These are phyloP conservation scores for Penicillium crustosum DNA, from an alignment of 2,329 filamentous ascomycete species.

Conservation along the genomic window DNA sequence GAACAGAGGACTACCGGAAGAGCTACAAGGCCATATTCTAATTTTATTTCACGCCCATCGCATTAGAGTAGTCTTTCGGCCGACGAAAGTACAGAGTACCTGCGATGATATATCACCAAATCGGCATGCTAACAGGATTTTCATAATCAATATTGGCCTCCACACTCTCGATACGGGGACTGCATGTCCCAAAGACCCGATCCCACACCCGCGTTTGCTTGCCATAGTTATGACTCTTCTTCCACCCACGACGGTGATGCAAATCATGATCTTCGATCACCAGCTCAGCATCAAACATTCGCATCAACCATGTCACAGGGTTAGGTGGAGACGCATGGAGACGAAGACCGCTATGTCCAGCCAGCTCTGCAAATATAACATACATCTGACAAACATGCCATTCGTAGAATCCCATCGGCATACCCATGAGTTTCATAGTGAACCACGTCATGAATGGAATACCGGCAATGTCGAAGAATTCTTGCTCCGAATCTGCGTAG, in stretches of 20 bases:
- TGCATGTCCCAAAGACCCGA: constrained; percentile 1
- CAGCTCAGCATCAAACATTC: constrained; percentile 3
- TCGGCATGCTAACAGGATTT: neutral
- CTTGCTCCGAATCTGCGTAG: constrained; percentile 4
- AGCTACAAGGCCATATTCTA: neutral
- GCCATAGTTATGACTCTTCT: constrained; percentile 8
- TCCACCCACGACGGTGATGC: constrained; percentile 5
- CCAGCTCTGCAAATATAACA: constrained; percentile 1
- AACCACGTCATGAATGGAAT: constrained; percentile 2
- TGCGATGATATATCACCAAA: neutral
- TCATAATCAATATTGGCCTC: neutral
- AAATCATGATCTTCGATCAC: constrained; percentile 7
- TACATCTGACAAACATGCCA: constrained; percentile 5
- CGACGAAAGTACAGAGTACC: neutral
- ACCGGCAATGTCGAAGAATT: constrained; percentile 2
- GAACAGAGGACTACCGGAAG: neutral
- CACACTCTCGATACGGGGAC: neutral
- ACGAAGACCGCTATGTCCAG: constrained; percentile 5
- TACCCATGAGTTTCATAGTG: neutral
- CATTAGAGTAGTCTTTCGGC: neutral
- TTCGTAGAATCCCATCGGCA: constrained; percentile 7
- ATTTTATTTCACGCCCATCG: neutral
- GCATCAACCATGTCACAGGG: constrained; percentile 3
- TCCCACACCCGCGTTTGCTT: constrained; percentile 8
- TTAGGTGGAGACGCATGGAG: constrained; percentile 1